These are phyloP conservation scores for Arabidopsis hybrid DNA, from an alignment of 441 rosid species.

Conservation along the genomic window DNA sequence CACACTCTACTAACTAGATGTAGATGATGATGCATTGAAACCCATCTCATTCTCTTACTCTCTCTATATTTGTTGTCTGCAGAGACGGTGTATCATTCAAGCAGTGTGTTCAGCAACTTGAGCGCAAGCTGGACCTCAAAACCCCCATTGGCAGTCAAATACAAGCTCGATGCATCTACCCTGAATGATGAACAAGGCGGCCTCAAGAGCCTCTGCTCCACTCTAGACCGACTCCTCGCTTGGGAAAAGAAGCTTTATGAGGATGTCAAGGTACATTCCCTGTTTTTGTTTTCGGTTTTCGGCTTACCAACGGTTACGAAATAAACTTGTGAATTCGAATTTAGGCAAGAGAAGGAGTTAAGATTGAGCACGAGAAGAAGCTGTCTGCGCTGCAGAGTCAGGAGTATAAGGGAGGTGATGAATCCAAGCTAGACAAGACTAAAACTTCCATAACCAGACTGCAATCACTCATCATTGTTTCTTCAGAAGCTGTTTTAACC, in stretches of 20 bases:
- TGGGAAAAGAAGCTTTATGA: slow-evolving; percentile 96
- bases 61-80: slow-evolving; percentile 35
- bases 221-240: slow-evolving; percentile 85
- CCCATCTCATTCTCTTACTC: not conserved
- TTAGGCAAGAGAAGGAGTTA: slow-evolving; percentile 84
- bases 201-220: slow-evolving; percentile 80
- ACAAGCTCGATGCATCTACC: slow-evolving; percentile 65
- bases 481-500: slow-evolving; percentile 87
- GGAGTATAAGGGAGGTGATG: slow-evolving; percentile 86
- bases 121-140: slow-evolving; percentile 95
- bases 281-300: not conserved
- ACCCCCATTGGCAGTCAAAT: slow-evolving; percentile 93
- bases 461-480: slow-evolving; percentile 73
- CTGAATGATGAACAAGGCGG: slow-evolving; percentile 59
- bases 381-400: slow-evolving; percentile 81
- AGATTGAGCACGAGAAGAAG: slow-evolving; percentile 90
- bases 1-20: not conserved
- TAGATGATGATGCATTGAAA: not conserved
- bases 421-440: slow-evolving; percentile 80
- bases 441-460: slow-evolving; percentile 70
- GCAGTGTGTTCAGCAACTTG: slow-evolving; percentile 74
- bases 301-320: not conserved
- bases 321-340: slow-evolving; percentile 8
- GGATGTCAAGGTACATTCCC: slow-evolving; percentile 75
- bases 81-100: slow-evolving; percentile 95